Evolutionary conservation across 2,329 filamentous ascomycete species (phyloP).

Genomic region (Alternaria triticimaculans): DNA sequence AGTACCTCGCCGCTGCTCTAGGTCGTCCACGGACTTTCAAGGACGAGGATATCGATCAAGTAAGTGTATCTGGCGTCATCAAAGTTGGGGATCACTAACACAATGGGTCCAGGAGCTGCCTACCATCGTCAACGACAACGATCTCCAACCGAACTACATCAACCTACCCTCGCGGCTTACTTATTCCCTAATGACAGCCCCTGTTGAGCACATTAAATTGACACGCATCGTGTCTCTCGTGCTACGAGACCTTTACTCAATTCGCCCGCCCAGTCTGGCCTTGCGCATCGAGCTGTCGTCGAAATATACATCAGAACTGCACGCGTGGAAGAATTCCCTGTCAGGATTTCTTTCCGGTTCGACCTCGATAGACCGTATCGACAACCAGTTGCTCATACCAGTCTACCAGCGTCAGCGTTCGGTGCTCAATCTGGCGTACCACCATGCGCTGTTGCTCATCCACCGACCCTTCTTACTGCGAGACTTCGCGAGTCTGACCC

Average conservation of each 20-base stretch:
- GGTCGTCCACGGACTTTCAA: constrained; percentile 67
- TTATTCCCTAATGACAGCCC: constrained; percentile 54
- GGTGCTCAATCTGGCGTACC: constrained; percentile 62
- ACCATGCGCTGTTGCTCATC: constrained; percentile 63
- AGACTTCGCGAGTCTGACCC: constrained; percentile 47
- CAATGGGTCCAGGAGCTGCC: constrained; percentile 41
- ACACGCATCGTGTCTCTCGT: constrained; percentile 55
- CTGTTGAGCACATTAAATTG: constrained; percentile 55
- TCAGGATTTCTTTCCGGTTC: constrained; percentile 52
- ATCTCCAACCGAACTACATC: constrained; percentile 38
- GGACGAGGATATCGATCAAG: constrained; percentile 69
- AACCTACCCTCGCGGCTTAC: constrained; percentile 32
- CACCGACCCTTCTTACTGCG: constrained; percentile 62
- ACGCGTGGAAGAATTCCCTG: constrained; percentile 56
- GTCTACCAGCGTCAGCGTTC: constrained; percentile 62
- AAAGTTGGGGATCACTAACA: neutral
- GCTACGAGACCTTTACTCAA: constrained; percentile 54
- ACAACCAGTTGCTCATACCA: constrained; percentile 54
- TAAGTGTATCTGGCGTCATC: constrained; percentile 28
- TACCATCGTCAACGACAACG: constrained; percentile 44
- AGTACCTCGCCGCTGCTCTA: constrained; percentile 68
- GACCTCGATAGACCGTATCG: constrained; percentile 44
- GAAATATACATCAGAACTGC: constrained; percentile 53
- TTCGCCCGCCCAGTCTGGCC: constrained; percentile 43
- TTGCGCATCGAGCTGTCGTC: constrained; percentile 48